Conservation (phyloP, 208 protist species). For the Cochliopodium minus region DNA sequence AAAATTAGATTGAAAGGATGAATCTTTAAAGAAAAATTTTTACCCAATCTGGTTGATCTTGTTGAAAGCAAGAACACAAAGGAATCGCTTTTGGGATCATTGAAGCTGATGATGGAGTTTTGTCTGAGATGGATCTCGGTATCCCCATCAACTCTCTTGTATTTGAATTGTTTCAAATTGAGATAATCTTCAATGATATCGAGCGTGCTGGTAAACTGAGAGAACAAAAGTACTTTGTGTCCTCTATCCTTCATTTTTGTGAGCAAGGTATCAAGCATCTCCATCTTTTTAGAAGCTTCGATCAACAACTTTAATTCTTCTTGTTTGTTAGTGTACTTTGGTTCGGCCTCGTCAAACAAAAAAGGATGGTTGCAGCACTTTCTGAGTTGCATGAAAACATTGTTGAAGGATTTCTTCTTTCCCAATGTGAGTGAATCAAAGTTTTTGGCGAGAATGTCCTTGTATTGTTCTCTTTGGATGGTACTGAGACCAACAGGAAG, state of each 20-base stretch:
- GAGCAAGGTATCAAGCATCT: constrained; percentile 19
- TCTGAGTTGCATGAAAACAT: constrained; percentile 3
- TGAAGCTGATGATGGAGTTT: constrained; percentile 9
- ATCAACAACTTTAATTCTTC: too few species aligned
- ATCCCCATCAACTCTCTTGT: constrained; percentile 62
- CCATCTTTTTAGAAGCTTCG: constrained; percentile 34
- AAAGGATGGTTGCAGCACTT: constrained; percentile 20
- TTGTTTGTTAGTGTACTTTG: neutral
- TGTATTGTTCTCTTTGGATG: neutral
- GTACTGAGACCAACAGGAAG: too few species aligned
- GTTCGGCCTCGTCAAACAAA: constrained; percentile 16
- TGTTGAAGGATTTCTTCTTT: neutral
- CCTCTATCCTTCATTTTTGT: constrained; percentile 18
- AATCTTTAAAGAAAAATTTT: neutral
- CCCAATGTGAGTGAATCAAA: neutral
- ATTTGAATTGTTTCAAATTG: constrained; percentile 45
- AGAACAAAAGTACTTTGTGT: constrained; percentile 27
- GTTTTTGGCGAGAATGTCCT: neutral
- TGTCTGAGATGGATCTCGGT: neutral
- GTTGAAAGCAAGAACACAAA: constrained; percentile 16
- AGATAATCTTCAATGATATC: constrained; percentile 49
- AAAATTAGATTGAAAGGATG: neutral
- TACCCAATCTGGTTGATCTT: constrained; percentile 13
- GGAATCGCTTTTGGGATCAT: neutral
- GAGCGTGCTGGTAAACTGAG: constrained; percentile 16